Base-by-base conservation (phyloP, 2,329 filamentous ascomycete genomes). In the Diplodia corticola region DNA sequence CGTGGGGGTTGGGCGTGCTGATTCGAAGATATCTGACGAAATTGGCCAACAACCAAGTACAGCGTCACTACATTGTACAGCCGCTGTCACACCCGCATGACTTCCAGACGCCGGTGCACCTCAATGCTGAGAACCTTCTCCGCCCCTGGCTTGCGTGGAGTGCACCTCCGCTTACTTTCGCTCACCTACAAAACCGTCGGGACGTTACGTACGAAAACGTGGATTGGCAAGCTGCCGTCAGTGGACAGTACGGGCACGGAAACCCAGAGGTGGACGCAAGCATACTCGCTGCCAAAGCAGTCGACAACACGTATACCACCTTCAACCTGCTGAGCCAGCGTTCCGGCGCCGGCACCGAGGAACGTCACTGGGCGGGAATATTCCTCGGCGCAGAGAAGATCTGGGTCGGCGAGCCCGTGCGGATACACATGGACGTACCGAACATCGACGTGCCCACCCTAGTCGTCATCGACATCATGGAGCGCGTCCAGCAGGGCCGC, bases 61-160 rank as follows among this genome's bases (percentile, higher is more conserved):
- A 70, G 20, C 72, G 74, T 12, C 68, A 71, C 15, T 84, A 84
- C 69, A 70, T 81, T 4, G 72, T 84, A 6, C 82, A 84, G 68
- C 82, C 83, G 5, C 79, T 82, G 10, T 86, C 77, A 53, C 82
- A 79, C 72, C 82, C 82, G 9, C 73, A 74, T 50, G 70, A 76
- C 9, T 71, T 79, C 24, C 76, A 78, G 12, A 70, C 74, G 28
- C 71, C 76, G 4, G 78, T 82, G 51, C 76, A 81, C 12, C 80
- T 84, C 24, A 77, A 78, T 1, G 72, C 79, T 12, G 78, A 84
- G 63, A 71, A 73, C 4, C 73, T 78, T 13, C 76, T 87, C 44
- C 80, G 85, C 44, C 85, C 85, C 0, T 87, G 84, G 84, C 78
- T 87, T 30, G 84, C 85, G 1, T 87, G 84, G 85, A 85, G 81